A percentile compares a stretch with the other conserved stretches of the same genome.
Evolutionary conservation across 495 filamentous ascomycete species (phyloP).

Genomic region (Choiromyces venosus): DNA sequence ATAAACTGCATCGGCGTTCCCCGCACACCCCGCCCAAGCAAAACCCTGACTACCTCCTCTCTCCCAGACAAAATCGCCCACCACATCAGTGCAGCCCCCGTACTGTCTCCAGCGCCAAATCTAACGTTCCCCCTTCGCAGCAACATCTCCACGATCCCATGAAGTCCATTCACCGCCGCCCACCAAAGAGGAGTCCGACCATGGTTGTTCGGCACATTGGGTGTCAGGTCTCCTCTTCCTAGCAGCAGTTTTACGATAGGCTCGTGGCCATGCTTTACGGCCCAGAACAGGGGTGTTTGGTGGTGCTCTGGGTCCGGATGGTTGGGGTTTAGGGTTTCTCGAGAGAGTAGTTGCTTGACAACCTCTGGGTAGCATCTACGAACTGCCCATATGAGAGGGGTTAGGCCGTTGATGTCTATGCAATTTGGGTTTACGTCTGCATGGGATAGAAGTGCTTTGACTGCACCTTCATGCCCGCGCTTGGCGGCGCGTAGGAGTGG

Average conservation of each 20-base stretch:
- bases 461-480: constrained; percentile 1
- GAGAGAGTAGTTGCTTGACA: background rate
- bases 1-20: background rate
- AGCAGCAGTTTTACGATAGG: constrained; percentile 5
- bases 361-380: background rate
- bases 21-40: background rate
- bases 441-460: constrained; percentile 9
- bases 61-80: background rate
- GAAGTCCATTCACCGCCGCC: background rate
- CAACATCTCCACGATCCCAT: background rate
- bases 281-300: background rate
- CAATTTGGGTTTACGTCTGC: background rate
- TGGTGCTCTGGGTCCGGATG: background rate
- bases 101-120: background rate
- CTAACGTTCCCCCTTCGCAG: background rate
- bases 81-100: background rate
- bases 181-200: background rate
- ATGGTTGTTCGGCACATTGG: background rate
- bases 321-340: background rate
- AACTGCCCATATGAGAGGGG: background rate
- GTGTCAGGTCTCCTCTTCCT: background rate
- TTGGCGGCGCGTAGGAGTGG: constrained; percentile 10
- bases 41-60: background rate
- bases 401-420: background rate
- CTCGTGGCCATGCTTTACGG: constrained; percentile 1